Evolutionary conservation across 129 eudicot genomes (phyloP).

Genomic region (Arctium minus): DNA sequence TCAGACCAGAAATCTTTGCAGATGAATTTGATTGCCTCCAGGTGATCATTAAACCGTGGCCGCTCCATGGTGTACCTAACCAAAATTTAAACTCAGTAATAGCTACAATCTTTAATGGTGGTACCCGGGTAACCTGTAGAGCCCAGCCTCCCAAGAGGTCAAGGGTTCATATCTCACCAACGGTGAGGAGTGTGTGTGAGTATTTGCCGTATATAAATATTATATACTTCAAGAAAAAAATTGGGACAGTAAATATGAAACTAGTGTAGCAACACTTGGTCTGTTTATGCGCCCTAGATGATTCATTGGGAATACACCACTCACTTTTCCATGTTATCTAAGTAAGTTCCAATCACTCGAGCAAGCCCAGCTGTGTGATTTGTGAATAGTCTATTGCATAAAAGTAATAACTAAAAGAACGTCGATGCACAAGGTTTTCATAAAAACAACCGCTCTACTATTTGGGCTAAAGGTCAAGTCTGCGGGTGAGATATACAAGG

Average conservation of each 20-base stretch:
- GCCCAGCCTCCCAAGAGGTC: background rate
- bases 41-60: slow-evolving; percentile 89
- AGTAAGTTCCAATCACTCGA: too few species aligned
- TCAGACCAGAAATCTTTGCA: slow-evolving; percentile 98
- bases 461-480: too few species aligned
- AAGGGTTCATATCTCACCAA: background rate
- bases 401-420: background rate
- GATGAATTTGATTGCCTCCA: slow-evolving; percentile 90
- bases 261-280: background rate
- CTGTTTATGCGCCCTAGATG: background rate
- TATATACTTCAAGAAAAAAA: background rate
- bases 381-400: background rate
- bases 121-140: background rate
- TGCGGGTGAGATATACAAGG: too few species aligned
- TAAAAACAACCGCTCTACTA: too few species aligned
- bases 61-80: slow-evolving; percentile 90
- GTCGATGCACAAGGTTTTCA: too few species aligned
- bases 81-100: slow-evolving; percentile 2
- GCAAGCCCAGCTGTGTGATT: background rate
- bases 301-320: too few species aligned
- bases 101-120: background rate
- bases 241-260: background rate
- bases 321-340: too few species aligned
- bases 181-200: background rate
- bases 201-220: background rate